A percentile compares a stretch with the other conserved stretches of the same genome.
phyloP scores from a whole-genome alignment of 2,329 filamentous ascomycete genomes.

The Fusarium compactum region DNA sequence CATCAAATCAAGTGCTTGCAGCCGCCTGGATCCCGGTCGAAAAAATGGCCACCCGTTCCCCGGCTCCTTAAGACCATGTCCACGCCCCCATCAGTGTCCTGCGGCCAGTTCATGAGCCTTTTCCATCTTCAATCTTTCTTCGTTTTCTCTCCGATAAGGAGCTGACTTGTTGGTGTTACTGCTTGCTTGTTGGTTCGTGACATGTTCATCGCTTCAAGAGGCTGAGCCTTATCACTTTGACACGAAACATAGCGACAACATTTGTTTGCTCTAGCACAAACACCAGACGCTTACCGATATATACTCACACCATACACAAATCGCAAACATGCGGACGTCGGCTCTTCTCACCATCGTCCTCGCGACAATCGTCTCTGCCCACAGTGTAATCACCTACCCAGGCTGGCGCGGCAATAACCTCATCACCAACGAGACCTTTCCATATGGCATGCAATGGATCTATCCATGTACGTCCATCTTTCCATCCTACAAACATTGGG shows the following conservation, averaged over 20 bases:
- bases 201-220: constrained; percentile 29
- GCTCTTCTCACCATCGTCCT: constrained; percentile 57
- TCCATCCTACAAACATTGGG: neutral
- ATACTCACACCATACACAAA: constrained; percentile 1
- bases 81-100: constrained; percentile 30
- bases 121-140: constrained; percentile 11
- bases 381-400: constrained; percentile 87
- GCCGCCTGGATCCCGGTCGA: constrained; percentile 34
- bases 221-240: constrained; percentile 34
- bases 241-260: constrained; percentile 10
- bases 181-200: constrained; percentile 17
- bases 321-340: constrained; percentile 60
- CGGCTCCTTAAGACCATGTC: constrained; percentile 46
- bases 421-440: constrained; percentile 80
- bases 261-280: constrained; percentile 1
- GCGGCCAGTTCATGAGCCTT: constrained; percentile 36
- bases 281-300: neutral
- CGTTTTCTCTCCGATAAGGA: constrained; percentile 23
- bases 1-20: constrained; percentile 17
- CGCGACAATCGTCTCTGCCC: constrained; percentile 69
- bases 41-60: constrained; percentile 30
- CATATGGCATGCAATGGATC: constrained; percentile 94
- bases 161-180: neutral
- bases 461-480: constrained; percentile 81
- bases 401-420: constrained; percentile 90